These are phyloP conservation scores for Perkinsus chesapeaki DNA, from an alignment of 169 alveolate genomes.

Conservation along the genomic window DNA sequence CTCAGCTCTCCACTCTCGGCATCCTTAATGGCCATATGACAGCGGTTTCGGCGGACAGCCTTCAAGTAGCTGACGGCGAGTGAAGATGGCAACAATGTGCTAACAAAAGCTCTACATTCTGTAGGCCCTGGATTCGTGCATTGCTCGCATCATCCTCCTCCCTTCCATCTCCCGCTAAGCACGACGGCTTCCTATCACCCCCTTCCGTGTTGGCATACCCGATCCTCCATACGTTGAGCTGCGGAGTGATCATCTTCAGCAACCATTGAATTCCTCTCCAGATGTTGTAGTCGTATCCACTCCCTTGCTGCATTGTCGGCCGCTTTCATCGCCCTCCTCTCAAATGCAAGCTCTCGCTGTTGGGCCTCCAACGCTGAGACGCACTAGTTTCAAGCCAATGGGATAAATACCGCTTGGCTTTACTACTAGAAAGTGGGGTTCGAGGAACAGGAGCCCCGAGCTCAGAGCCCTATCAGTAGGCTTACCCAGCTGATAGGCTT, in stretches of 20 bases:
- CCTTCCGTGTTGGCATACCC: not conserved
- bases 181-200: not conserved
- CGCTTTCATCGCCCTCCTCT: not conserved
- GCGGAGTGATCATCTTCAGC: not conserved
- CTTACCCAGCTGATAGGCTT: not conserved
- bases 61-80: not conserved
- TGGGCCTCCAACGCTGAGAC: not conserved
- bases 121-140: not conserved
- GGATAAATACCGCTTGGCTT: not conserved
- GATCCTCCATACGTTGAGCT: not conserved
- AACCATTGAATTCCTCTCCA: not conserved
- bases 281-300: not conserved
- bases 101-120: not conserved
- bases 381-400: not conserved
- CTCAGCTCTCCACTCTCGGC: not conserved
- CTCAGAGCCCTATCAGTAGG: too few species aligned
- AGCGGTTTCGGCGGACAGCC: not conserved
- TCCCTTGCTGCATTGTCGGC: not conserved
- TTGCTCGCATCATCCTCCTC: not conserved
- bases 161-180: not conserved
- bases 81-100: not conserved
- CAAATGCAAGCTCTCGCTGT: not conserved
- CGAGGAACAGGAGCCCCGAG: not conserved
- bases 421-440: too few species aligned
- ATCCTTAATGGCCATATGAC: not conserved